Evolutionary conservation across 768 basidiomycete species (phyloP), one percentile per base, ranked within the genome.

Genomic region (Trichaptum fuscoviolaceum): DNA sequence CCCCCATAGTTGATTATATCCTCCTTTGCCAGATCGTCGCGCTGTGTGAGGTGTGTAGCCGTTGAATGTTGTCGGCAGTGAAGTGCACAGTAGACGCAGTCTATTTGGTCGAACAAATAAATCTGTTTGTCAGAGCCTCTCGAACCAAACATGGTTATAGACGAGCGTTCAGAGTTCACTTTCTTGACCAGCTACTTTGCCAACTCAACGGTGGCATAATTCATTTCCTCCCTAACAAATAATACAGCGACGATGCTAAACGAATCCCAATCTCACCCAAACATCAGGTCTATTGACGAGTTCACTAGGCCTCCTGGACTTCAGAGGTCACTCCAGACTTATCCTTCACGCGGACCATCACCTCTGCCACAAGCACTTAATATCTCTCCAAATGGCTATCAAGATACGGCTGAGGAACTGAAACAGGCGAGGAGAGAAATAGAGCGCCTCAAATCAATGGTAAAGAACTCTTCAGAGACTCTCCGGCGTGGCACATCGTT

Each of bases 1-100:
- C 89, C 71, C 85, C 83, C 91, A 92, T 93, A 65, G 5, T 52
- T 15, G 20, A 52, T 52, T 52, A 52, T 5, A 12, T 12, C 42
- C 42, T 52, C 20, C 42, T 20, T 52, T 12, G 12, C 42, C 20
- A 3, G 6, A 52, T 2, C 20, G 20, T 52, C 20, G 12, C 15
- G 20, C 15, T 4, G 15, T 20, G 42, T 2, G 42, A 52, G 42
- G 2, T 12, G 20, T 52, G 42, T 5, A 52, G 42, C 3, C 15
- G 42, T 52, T 52, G 42, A 52, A 52, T 52, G 12, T 52, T 12
- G 42, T 52, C 20, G 15, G 42, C 42, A 20, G 10, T 52, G 42
- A 52, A 20, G 42, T 52, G 42, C 42, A 52, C 42, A 52, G 42
- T 36, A 12, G 2, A 52, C 42, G 42, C 42, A 52, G 42, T 52